Evolutionary conservation across 345 rosid species (phyloP), one percentile per base, ranked within the genome.

Genomic region (Boechera divaricarpa): DNA sequence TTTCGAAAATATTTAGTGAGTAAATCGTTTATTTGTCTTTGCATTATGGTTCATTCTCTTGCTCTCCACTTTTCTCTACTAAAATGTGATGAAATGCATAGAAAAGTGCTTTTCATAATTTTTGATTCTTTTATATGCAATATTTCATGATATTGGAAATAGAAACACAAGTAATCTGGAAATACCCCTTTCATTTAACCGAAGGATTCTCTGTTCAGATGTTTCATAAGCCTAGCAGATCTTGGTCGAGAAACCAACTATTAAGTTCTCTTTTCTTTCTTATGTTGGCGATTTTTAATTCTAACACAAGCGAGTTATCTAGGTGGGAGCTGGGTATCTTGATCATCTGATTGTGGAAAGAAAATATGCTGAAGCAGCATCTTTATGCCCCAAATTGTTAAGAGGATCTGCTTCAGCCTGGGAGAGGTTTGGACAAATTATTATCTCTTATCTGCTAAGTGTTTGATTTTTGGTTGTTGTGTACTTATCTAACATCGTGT

Each of bases 321-420:
- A 96, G 99, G 98, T 96, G 75, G 99, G 98, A 82, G 89, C 99
- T 69, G 92, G 90, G 72, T 96, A 96, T 82, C 98, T 96, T 78
- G 99, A 93, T 85, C 98, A 96, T 83, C 85, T 96, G 88, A 96
- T 96, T 62, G 93, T 93, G 76, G 97, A 96, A 86, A 89, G 97
- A 82, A 96, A 88, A 76, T 96, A 93, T 87, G 91, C 89, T 47
- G 96, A 93, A 76, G 99, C 99, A 67, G 99, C 99, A 82, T 88
- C 99, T 38, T 79, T 96, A 82, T 96, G 99, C 82, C 98, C 97
- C 24, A 96, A 96, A 82, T 73, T 96, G 79, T 82, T 96, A 82
- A 88, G 89, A 51, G 96, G 99, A 77, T 96, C 99, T 59, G 87
- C 96, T 79, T 85, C 95, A 69, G 92, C 98, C 35, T 96, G 99